These are phyloP conservation scores for Sugiyamaella smithiae DNA, from an alignment of 805 yeast genomes.

Conservation along the genomic window DNA sequence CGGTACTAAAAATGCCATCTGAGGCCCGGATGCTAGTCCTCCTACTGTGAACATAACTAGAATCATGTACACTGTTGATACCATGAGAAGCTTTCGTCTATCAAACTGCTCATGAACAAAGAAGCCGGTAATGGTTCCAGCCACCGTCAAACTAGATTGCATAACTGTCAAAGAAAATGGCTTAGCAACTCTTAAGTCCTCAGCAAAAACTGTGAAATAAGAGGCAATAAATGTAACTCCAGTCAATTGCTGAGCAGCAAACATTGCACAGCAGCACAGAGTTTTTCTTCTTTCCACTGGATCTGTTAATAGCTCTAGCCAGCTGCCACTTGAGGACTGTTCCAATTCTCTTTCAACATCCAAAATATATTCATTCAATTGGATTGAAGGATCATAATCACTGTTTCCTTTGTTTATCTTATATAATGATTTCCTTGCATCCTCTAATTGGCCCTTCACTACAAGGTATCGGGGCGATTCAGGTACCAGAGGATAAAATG, in stretches of 20 bases:
- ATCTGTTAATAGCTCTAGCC: conserved; percentile 10
- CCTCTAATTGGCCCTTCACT: conserved; percentile 53
- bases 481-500: conserved; percentile 50
- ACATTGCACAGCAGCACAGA: conserved; percentile 11
- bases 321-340: conserved; percentile 5
- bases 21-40: conserved; percentile 6
- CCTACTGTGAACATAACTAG: conserved; percentile 11
- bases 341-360: conserved; percentile 7
- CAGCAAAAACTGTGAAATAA: conserved; percentile 13
- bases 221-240: conserved; percentile 14
- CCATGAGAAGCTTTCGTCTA: conserved; percentile 4
- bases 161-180: conserved; percentile 8
- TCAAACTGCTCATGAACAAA: conserved; percentile 5
- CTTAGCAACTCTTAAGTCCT: conserved; percentile 8
- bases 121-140: conserved; percentile 4
- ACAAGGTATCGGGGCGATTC: conserved; percentile 86
- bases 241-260: conserved; percentile 16
- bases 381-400: conserved; percentile 6
- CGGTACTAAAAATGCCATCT: conserved; percentile 8
- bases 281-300: conserved; percentile 15
- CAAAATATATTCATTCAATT: conserved; percentile 3
- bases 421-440: conserved; percentile 22
- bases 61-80: conserved; percentile 7
- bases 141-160: conserved; percentile 2
- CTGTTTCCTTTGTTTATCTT: conserved; percentile 7